These are phyloP conservation scores for Ascochyta koolunga DNA, from an alignment of 2,329 filamentous ascomycete species.

Conservation along the genomic window DNA sequence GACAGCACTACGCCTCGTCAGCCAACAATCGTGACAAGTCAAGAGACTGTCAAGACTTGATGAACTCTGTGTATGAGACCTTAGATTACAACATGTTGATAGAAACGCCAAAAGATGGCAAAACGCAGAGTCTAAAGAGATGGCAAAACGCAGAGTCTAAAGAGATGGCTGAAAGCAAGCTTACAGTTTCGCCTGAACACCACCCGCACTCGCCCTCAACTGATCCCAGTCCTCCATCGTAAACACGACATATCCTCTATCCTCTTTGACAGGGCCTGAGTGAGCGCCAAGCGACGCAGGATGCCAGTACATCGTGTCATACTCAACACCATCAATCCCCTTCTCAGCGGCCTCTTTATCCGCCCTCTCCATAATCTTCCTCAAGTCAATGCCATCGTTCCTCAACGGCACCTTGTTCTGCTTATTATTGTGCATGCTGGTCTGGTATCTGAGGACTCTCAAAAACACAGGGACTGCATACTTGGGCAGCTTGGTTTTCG, in stretches of 20 bases:
- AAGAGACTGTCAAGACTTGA: no score
- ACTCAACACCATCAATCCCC: conserved; percentile 38
- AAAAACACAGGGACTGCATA: conserved; percentile 81
- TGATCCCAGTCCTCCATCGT: conserved; percentile 63
- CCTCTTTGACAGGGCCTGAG: conserved; percentile 46
- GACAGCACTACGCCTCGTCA: no score
- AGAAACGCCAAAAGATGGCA: neutral
- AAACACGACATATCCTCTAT: conserved; percentile 63
- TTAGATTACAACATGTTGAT: neutral
- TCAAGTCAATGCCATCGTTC: conserved; percentile 69
- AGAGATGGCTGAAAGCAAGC: neutral
- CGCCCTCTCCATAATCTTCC: conserved; percentile 50
- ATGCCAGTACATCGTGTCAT: conserved; percentile 60
- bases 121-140: neutral
- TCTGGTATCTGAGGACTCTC: conserved; percentile 63
- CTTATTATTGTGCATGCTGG: conserved; percentile 77
- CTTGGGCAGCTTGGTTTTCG: conserved; percentile 65
- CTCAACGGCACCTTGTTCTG: conserved; percentile 77
- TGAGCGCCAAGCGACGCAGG: conserved; percentile 44
- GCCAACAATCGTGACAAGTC: no score
- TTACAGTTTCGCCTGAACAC: conserved; percentile 26
- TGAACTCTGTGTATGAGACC: neutral
- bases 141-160: neutral
- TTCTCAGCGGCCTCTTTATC: conserved; percentile 47
- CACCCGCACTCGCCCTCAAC: conserved; percentile 48